phyloP scores from a whole-genome alignment of 2,329 filamentous ascomycete genomes.

The Arthrinium phaeospermum region DNA sequence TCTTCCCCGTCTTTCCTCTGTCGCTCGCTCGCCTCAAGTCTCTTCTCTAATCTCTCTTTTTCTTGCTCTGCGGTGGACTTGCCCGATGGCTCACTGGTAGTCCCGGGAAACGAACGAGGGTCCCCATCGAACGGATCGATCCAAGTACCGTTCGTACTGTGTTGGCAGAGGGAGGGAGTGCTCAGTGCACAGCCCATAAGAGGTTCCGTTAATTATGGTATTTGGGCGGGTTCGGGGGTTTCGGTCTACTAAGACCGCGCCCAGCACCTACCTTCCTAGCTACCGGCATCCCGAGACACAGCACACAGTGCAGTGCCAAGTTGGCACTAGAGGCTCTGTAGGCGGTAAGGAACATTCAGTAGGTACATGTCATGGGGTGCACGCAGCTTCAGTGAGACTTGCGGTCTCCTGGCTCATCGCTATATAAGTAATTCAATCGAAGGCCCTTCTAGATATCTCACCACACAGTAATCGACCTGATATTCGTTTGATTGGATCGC shows the following conservation, averaged over 20 bases:
- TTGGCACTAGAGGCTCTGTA: neutral
- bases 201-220: slow-evolving; percentile 17
- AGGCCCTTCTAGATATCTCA: neutral
- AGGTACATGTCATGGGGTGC: neutral
- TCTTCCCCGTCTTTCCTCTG: neutral
- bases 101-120: neutral
- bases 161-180: neutral
- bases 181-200: neutral
- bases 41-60: neutral
- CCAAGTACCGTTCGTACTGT: slow-evolving; percentile 15
- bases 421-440: neutral
- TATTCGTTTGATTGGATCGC: neutral
- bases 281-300: neutral
- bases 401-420: neutral
- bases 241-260: slow-evolving; percentile 4
- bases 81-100: neutral
- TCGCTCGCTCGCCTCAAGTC: neutral
- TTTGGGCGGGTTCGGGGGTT: slow-evolving; percentile 11
- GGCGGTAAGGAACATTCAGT: neutral
- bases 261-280: slow-evolving; percentile 1
- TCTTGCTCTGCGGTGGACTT: neutral
- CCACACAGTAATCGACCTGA: neutral
- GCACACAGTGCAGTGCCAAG: neutral
- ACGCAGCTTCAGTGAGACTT: neutral
- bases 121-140: neutral